phyloP scores from a whole-genome alignment of 176 grass and related monocot genomes.

The Calamus simplicifolius region DNA sequence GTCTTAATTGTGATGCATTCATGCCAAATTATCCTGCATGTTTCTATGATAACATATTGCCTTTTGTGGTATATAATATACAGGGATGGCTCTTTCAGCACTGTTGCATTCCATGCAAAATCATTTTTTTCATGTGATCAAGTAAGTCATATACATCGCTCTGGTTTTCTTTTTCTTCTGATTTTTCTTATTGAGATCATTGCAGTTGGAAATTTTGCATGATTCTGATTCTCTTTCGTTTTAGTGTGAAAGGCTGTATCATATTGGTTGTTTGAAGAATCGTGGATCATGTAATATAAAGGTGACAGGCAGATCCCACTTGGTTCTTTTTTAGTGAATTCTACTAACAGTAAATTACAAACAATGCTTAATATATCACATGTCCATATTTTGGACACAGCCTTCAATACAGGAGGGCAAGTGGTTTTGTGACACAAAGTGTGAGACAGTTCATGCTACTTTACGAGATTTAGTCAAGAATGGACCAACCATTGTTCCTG shows the following conservation, averaged over 20 bases:
- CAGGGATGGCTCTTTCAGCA: conserved; percentile 23
- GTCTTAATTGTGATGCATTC: no score
- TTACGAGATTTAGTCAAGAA: neutral
- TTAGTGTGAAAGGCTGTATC: conserved; percentile 65
- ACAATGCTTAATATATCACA: no score
- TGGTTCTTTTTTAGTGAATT: conserved; percentile 19
- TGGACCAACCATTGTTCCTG: neutral
- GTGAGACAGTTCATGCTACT: conserved; percentile 3
- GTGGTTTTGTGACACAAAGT: conserved; percentile 4
- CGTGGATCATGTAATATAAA: conserved; percentile 22
- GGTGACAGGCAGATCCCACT: conserved; percentile 10
- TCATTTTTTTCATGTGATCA: conserved; percentile 74
- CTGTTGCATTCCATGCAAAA: conserved; percentile 5
- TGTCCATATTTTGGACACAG: neutral
- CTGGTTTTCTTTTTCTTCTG: conserved; percentile 7
- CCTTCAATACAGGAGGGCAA: conserved; percentile 2
- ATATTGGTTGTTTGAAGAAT: conserved; percentile 44
- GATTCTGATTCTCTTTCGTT: conserved; percentile 3
- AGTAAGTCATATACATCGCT: conserved; percentile 24
- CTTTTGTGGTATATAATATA: conserved; percentile 9
- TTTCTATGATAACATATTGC: neutral
- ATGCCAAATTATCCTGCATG: no score
- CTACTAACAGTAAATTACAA: no score
- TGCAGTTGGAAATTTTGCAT: neutral
- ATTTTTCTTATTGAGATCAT: conserved; percentile 23